Percentiles rank a stretch among this genome's conserved stretches.
These are phyloP conservation scores for Cryptomeria japonica DNA, from an alignment of 75 land plant species.

Conservation along the genomic window DNA sequence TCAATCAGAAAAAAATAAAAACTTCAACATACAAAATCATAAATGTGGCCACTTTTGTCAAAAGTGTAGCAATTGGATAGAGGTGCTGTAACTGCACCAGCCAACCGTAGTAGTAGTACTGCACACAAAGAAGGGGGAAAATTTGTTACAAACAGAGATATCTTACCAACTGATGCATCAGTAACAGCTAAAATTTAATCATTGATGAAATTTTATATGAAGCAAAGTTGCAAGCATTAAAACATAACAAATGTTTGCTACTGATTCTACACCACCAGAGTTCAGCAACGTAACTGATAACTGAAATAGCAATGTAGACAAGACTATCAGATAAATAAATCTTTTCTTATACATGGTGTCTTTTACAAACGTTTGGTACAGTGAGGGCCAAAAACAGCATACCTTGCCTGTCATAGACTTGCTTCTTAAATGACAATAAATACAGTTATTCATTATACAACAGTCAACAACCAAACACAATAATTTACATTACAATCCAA, in stretches of 20 bases:
- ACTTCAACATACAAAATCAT: slow-evolving; percentile 28
- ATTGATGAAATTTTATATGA: neutral
- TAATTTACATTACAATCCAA: too few relatives aligned
- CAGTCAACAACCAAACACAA: too few relatives aligned
- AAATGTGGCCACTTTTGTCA: slow-evolving; percentile 13
- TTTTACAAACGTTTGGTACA: too few relatives aligned
- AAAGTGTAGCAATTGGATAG: slow-evolving; percentile 23
- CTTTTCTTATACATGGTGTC: too few relatives aligned
- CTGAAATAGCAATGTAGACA: too few relatives aligned
- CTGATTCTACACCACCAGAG: too few relatives aligned
- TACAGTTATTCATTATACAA: too few relatives aligned
- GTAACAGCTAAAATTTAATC: neutral
- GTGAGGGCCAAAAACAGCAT: too few relatives aligned
- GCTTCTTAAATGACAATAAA: too few relatives aligned
- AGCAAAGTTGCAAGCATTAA: neutral
- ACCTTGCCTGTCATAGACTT: too few relatives aligned
- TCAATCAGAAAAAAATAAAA: neutral
- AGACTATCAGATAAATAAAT: too few relatives aligned
- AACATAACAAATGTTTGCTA: neutral
- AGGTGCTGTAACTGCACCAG: slow-evolving; percentile 14
- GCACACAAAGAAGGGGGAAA: neutral
- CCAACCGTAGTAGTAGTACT: neutral
- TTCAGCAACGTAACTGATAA: too few relatives aligned
- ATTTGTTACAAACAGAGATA: neutral
- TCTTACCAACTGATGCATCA: neutral